phyloP scores from a whole-genome alignment of 805 yeast genomes.

The Wickerhamomyces silvicola region DNA sequence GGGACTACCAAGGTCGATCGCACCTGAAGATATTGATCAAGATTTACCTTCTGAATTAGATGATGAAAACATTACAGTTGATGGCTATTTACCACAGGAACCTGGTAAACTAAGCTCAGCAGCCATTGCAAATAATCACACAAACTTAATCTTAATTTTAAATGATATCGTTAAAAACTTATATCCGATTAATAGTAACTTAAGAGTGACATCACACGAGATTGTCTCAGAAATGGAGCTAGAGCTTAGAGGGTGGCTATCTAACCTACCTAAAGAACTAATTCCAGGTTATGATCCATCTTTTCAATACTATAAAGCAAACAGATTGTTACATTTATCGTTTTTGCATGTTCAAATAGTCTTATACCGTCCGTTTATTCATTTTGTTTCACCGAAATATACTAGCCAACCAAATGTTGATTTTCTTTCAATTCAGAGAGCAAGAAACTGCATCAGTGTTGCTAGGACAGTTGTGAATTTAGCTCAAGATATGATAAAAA shows the following conservation, averaged over 20 bases:
- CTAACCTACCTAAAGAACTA: constrained; percentile 61
- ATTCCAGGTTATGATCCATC: constrained; percentile 69
- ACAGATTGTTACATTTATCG: constrained; percentile 64
- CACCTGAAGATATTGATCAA: constrained; percentile 80
- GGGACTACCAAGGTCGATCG: constrained; percentile 75
- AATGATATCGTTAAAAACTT: constrained; percentile 60
- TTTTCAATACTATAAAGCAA: constrained; percentile 58
- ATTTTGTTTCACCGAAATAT: constrained; percentile 60
- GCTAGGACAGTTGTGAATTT: constrained; percentile 77
- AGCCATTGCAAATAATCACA: constrained; percentile 82
- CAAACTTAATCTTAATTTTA: constrained; percentile 63
- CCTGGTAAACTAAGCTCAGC: constrained; percentile 58
- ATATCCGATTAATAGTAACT: constrained; percentile 53
- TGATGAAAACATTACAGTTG: constrained; percentile 75
- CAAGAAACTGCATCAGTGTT: constrained; percentile 76
- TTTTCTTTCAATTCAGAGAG: constrained; percentile 61
- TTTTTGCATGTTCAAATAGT: constrained; percentile 74
- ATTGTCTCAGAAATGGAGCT: constrained; percentile 58
- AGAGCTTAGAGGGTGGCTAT: constrained; percentile 67
- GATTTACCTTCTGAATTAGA: constrained; percentile 79
- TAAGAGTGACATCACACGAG: constrained; percentile 21
- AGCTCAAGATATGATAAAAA: constrained; percentile 73
- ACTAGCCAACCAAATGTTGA: constrained; percentile 33
- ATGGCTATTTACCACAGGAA: constrained; percentile 44
- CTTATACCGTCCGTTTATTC: constrained; percentile 83